Conservation (phyloP, 768 basidiomycete species). For the Lactifluus pinguis region DNA sequence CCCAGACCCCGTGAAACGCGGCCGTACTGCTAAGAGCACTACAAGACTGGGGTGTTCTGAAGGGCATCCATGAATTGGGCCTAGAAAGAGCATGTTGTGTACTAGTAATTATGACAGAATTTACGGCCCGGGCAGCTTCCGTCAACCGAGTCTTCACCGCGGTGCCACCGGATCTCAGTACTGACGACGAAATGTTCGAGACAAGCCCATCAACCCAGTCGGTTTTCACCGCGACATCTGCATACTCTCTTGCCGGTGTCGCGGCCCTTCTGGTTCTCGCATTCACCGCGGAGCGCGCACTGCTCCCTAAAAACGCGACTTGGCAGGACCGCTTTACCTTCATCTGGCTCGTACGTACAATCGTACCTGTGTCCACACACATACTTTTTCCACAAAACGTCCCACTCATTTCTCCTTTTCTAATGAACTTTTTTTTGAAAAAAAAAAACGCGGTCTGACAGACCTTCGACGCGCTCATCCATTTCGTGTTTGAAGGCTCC, state of each 20-base stretch:
- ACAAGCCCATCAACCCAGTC: slow-evolving; percentile 1
- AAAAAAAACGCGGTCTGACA: slow-evolving; percentile 20
- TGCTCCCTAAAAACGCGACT: slow-evolving; percentile 54
- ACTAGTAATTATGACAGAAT: too few species aligned
- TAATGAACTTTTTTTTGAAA: too few species aligned
- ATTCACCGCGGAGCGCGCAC: slow-evolving; percentile 39
- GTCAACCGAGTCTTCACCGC: too few species aligned
- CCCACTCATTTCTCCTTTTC: not conserved
- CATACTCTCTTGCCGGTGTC: slow-evolving; percentile 55
- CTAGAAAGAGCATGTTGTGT: too few species aligned
- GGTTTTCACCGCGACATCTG: slow-evolving; percentile 53
- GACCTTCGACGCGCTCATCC: slow-evolving; percentile 76
- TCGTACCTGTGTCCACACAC: too few species aligned
- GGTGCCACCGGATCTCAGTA: too few species aligned
- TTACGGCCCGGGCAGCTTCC: too few species aligned
- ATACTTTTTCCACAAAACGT: too few species aligned
- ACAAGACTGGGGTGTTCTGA: too few species aligned
- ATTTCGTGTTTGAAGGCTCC: slow-evolving; percentile 71
- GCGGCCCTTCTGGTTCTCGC: slow-evolving; percentile 42
- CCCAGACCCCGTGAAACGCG: too few species aligned
- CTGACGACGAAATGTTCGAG: slow-evolving; percentile 5
- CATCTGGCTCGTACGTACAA: slow-evolving; percentile 59
- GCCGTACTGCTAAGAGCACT: too few species aligned
- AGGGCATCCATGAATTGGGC: too few species aligned
- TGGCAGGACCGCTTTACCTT: slow-evolving; percentile 63